phyloP scores from a whole-genome alignment of 768 basidiomycete species.

The Suillus subluteus region DNA sequence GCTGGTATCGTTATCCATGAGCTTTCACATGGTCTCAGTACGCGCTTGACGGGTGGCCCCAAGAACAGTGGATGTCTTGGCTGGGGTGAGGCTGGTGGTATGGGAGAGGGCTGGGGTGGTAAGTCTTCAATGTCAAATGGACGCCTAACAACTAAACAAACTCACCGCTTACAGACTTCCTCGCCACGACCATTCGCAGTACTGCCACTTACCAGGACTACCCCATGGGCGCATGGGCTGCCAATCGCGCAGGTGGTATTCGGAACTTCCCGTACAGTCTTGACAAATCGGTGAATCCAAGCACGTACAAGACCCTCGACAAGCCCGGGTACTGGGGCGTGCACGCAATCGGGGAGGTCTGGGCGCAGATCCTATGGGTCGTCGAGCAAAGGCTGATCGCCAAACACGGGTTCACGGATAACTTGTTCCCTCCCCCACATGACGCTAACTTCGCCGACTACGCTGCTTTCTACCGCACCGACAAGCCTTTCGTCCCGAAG shows the following conservation, averaged over 20 bases:
- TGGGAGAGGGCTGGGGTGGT: constrained; percentile 98
- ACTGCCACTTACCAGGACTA: constrained; percentile 73
- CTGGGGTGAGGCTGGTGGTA: constrained; percentile 95
- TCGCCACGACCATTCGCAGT: constrained; percentile 87
- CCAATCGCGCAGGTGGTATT: constrained; percentile 76
- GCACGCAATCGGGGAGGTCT: constrained; percentile 91
- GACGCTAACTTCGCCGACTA: constrained; percentile 59
- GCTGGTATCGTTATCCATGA: constrained; percentile 97
- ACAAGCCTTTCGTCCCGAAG: constrained; percentile 72
- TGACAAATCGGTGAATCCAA: constrained; percentile 79
- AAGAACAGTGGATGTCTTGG: constrained; percentile 91
- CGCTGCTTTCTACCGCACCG: constrained; percentile 67
- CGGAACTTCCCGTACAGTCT: constrained; percentile 89
- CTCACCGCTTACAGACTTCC: constrained; percentile 53
- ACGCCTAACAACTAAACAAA: constrained; percentile 4
- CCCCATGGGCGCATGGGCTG: constrained; percentile 95
- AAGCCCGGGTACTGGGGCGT: constrained; percentile 94
- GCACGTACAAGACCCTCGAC: constrained; percentile 93
- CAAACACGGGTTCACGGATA: constrained; percentile 80
- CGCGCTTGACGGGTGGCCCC: constrained; percentile 93
- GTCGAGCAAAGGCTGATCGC: constrained; percentile 72
- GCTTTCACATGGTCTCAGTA: constrained; percentile 86
- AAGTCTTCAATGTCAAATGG: constrained; percentile 16
- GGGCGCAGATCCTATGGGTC: constrained; percentile 91
- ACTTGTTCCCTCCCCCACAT: constrained; percentile 81